Evolutionary conservation across 23 red algal species (phyloP).

Genomic region (Rhodosorus marinus): DNA sequence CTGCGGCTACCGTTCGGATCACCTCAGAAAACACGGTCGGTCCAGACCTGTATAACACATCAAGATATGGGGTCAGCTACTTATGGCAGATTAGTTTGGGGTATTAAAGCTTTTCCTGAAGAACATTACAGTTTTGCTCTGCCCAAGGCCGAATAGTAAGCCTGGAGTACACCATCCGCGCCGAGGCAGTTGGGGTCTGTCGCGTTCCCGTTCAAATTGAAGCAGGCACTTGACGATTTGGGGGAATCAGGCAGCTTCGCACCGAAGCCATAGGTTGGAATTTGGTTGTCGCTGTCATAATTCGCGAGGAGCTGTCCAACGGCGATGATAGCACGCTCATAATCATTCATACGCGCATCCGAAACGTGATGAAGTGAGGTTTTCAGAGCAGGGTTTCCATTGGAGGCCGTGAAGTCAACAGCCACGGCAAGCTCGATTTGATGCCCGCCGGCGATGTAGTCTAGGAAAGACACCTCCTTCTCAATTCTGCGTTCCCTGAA

Average conservation of each 20-base stretch:
- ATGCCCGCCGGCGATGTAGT: constrained; percentile 39
- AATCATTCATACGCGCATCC: constrained; percentile 4
- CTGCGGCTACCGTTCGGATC: constrained; percentile 2
- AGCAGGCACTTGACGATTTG: constrained; percentile 10
- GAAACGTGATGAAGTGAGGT: constrained; percentile 16
- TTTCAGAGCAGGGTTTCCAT: constrained; percentile 19
- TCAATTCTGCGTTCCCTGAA: too few relatives aligned
- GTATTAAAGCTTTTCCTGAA: constrained; percentile 19
- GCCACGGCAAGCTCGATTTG: constrained; percentile 37
- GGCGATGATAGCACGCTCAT: constrained; percentile 35
- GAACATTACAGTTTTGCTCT: constrained; percentile 26
- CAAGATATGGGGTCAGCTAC: constrained; percentile 7
- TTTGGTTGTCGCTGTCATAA: constrained; percentile 17
- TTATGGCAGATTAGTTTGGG: constrained; percentile 5
- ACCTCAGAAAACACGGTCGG: constrained; percentile 6
- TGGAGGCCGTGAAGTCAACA: constrained; percentile 44
- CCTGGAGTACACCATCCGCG: constrained; percentile 30
- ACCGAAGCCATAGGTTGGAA: constrained; percentile 49
- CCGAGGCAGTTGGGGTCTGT: constrained; percentile 20
- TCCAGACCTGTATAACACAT: neutral
- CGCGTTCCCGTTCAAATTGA: constrained; percentile 27
- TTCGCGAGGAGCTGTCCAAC: constrained; percentile 18
- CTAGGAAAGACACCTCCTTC: too few relatives aligned
- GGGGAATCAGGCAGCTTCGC: constrained; percentile 25
- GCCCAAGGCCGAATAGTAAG: constrained; percentile 15